Conservation (phyloP, 2,329 filamentous ascomycete species). For the Stemphylium lycopersici region DNA sequence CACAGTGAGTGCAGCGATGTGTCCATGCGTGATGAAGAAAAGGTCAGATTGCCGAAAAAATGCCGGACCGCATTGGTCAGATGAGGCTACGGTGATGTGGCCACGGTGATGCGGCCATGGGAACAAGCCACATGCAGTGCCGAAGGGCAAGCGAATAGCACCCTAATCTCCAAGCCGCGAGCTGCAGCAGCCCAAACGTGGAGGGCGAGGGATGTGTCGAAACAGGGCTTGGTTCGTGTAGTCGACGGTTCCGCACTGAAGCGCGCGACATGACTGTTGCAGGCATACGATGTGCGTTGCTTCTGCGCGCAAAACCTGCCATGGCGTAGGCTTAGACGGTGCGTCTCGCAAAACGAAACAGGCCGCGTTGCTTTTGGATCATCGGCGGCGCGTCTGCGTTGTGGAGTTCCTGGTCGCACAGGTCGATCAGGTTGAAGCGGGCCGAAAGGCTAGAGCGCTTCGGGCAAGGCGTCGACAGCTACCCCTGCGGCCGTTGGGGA, state of each 20-base stretch:
- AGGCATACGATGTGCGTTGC: background rate
- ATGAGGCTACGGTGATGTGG: constrained; percentile 10
- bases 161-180: constrained; percentile 7
- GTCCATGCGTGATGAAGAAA: background rate
- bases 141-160: constrained; percentile 3
- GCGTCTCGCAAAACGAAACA: constrained; percentile 14
- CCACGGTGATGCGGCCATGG: background rate
- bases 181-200: background rate
- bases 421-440: constrained; percentile 35
- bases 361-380: constrained; percentile 20
- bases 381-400: constrained; percentile 17
- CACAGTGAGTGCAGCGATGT: constrained; percentile 3
- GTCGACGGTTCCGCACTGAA: background rate
- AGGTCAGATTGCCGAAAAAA: constrained; percentile 10
- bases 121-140: constrained; percentile 8
- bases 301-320: constrained; percentile 4
- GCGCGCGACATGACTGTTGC: constrained; percentile 2
- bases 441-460: constrained; percentile 34
- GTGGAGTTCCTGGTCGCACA: constrained; percentile 26
- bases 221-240: constrained; percentile 2
- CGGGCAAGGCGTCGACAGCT: constrained; percentile 15
- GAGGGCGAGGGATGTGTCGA: background rate
- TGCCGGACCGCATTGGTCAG: constrained; percentile 10
- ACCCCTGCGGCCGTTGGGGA: constrained; percentile 37
- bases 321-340: constrained; percentile 5